Evolutionary conservation across 495 filamentous ascomycete genomes (phyloP), one percentile per base, ranked within the genome.

Genomic region (Penicillium argentinense): DNA sequence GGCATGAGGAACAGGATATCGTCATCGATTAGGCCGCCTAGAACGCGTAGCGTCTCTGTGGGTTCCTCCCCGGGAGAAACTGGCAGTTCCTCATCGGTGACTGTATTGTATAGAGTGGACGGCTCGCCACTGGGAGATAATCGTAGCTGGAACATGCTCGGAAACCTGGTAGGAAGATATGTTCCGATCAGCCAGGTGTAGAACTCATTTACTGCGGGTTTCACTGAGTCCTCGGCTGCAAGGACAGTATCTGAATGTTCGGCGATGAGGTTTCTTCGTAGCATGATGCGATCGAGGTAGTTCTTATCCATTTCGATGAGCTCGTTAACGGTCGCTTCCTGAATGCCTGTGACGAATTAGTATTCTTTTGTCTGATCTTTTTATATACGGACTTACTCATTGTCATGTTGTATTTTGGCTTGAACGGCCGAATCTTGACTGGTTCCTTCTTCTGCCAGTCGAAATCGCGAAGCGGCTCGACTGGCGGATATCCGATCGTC

Each of bases 1-100:
- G 83, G 83, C 8, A 82, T 68, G 2, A 91, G 70, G 43, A 92
- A 64, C 18, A 89, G 76, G 58, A 90, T 73, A 52, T 92, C 88
- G 27, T 85, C 80, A 41, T 92, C 87, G 24, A 90, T 68, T 30
- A 77, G 77, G 26, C 70, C 66, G 37, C 75, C 78, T 12, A 89
- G 65, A n/a, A 68, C 67, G 5, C 65, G 38, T 5, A 89, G 69
- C 9, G 47, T 47, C 13, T 56, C 47, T 19, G 25, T 9, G 1
- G 47, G 38, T 2, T 45, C 17, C 3, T 39, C 24, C 2, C 19
- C 12, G 18, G 53, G 53, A 30, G 14, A 21, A 3, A 56, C 9
- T 5, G 41, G 21, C n/a, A 43, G 14, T n/a, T 46, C 38, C 39
- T 52, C 47, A n/a, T 34, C 25, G 18, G 43, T 51, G 6, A 45